Conservation (phyloP, 2,329 filamentous ascomycete species). For the Tolypocladium tropicale region DNA sequence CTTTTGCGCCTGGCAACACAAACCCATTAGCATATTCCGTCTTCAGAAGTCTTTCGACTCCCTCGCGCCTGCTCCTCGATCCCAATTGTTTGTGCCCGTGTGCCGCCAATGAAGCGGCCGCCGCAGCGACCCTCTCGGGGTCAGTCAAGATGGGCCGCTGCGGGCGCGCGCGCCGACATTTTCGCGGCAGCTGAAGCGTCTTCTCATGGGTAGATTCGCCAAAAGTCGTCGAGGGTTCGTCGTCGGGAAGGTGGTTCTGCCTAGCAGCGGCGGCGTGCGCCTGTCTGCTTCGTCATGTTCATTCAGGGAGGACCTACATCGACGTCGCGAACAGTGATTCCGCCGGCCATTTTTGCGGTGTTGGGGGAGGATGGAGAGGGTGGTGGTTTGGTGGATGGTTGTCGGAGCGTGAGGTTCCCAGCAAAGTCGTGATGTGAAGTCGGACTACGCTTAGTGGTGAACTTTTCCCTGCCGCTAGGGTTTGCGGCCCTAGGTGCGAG, state of each 20-base stretch:
- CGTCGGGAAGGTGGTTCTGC: background rate
- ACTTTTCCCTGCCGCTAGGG: slow-evolving; percentile 20
- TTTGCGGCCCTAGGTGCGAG: slow-evolving; percentile 18
- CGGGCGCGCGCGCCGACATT: background rate
- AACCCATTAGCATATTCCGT: slow-evolving; percentile 64
- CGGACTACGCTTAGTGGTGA: slow-evolving; percentile 11
- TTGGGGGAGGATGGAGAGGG: slow-evolving; percentile 16
- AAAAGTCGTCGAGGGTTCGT: slow-evolving; percentile 10
- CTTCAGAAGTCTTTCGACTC: slow-evolving; percentile 63
- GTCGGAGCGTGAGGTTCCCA: slow-evolving; percentile 17
- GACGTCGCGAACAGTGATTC: slow-evolving; percentile 76
- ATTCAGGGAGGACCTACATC: slow-evolving; percentile 52
- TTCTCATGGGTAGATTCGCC: slow-evolving; percentile 7
- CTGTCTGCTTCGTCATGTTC: slow-evolving; percentile 6
- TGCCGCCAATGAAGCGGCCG: background rate
- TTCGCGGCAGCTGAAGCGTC: slow-evolving; percentile 1
- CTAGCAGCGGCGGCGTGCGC: background rate
- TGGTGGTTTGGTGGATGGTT: slow-evolving; percentile 21
- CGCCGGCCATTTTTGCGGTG: slow-evolving; percentile 67
- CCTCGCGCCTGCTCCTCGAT: slow-evolving; percentile 58
- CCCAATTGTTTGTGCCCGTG: slow-evolving; percentile 6
- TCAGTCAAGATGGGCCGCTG: background rate
- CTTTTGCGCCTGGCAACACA: slow-evolving; percentile 61
- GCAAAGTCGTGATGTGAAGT: slow-evolving; percentile 7
- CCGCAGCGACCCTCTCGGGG: background rate